Evolutionary conservation across 305 asterid species (phyloP).

Genomic region (Fraxinus albicans): DNA sequence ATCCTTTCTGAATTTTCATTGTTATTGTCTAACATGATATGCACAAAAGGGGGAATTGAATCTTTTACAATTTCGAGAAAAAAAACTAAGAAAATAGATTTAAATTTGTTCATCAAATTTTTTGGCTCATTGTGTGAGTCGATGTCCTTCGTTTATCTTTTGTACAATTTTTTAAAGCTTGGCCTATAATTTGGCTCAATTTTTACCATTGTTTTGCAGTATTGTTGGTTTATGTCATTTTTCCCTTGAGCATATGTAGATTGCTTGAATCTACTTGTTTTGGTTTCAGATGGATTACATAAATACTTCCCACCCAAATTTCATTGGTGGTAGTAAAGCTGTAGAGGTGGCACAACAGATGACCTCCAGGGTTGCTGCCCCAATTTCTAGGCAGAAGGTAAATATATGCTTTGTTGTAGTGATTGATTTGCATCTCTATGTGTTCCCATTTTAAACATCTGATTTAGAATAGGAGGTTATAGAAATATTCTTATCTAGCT

Average conservation of each 20-base stretch:
- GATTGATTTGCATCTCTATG: conserved; percentile 6
- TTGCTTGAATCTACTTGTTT: not conserved
- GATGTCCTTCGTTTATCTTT: not conserved
- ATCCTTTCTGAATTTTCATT: not conserved
- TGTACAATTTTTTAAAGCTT: not conserved
- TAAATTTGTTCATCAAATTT: not conserved
- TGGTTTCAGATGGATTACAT: conserved; percentile 79
- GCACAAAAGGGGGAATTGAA: not conserved
- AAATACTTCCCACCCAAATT: conserved; percentile 88
- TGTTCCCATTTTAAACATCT: not conserved
- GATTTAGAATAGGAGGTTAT: not conserved
- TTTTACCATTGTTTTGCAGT: not conserved
- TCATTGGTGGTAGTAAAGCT: conserved; percentile 89
- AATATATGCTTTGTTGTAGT: conserved; percentile 7
- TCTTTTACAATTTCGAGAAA: not conserved
- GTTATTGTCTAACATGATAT: not conserved
- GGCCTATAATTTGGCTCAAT: not conserved
- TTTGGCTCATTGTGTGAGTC: not conserved
- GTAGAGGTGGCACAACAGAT: conserved; percentile 82
- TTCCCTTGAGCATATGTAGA: not conserved
- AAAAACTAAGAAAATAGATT: not conserved
- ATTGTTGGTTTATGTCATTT: not conserved
- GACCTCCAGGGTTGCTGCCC: conserved; percentile 48
- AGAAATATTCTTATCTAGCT: not conserved
- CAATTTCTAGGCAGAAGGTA: conserved; percentile 65